phyloP scores from a whole-genome alignment of 371 early-diverging fungal species.

The Coemansia sp. region DNA sequence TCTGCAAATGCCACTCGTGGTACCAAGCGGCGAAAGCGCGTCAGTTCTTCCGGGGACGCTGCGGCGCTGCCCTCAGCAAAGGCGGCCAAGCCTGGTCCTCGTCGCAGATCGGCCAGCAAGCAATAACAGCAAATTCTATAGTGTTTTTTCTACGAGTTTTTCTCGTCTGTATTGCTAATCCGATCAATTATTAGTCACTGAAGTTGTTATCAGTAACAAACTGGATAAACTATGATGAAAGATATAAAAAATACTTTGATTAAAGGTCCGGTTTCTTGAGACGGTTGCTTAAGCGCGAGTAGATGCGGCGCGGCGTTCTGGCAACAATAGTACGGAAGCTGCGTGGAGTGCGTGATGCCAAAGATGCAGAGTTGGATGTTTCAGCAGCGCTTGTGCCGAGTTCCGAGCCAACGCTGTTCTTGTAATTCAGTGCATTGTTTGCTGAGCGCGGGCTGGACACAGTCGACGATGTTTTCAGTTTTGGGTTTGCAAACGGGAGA shows the following conservation, averaged over 20 bases:
- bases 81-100: slow-evolving; percentile 19
- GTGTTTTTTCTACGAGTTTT: not conserved
- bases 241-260: not conserved
- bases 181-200: too few relatives aligned
- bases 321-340: slow-evolving; percentile 18
- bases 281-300: slow-evolving; percentile 26
- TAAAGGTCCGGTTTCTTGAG: slow-evolving; percentile 16
- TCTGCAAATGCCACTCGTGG: slow-evolving; percentile 13
- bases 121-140: slow-evolving; percentile 3
- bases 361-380: not conserved
- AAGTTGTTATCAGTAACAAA: too few relatives aligned
- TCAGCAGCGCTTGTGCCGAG: not conserved
- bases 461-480: too few relatives aligned
- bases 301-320: slow-evolving; percentile 36
- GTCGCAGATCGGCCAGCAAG: slow-evolving; percentile 25
- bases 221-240: too few relatives aligned
- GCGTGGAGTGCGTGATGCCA: slow-evolving; percentile 15
- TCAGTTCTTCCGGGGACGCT: slow-evolving; percentile 1
- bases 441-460: slow-evolving; percentile 1
- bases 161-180: not conserved
- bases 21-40: slow-evolving; percentile 44
- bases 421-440: not conserved
- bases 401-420: slow-evolving; percentile 12
- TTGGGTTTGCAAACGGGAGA: not conserved
- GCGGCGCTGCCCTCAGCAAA: slow-evolving; percentile 6